These are phyloP conservation scores for Plasmodium cynomolgi DNA, from an alignment of 169 alveolate genomes.

Conservation along the genomic window DNA sequence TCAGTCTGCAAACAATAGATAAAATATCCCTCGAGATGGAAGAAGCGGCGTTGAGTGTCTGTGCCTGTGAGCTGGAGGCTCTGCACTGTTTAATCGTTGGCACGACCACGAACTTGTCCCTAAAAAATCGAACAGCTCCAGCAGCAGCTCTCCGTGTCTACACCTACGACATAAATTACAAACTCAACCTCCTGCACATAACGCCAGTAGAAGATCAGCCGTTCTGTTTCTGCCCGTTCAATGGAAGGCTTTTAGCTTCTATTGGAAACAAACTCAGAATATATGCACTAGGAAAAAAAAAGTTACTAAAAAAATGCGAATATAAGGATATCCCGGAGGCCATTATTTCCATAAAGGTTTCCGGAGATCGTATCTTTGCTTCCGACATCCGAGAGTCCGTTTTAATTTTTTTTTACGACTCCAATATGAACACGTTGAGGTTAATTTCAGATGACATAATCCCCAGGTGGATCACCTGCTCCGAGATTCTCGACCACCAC, in stretches of 20 bases:
- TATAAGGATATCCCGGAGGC: slow-evolving; percentile 92
- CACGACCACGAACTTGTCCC: slow-evolving; percentile 85
- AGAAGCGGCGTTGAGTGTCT: slow-evolving; percentile 95
- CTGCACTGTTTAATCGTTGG: slow-evolving; percentile 93
- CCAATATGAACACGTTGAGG: slow-evolving; percentile 80
- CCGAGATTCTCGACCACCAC: slow-evolving; percentile 95
- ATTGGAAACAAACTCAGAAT: slow-evolving; percentile 94
- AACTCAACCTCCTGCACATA: slow-evolving; percentile 87
- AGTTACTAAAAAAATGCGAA: slow-evolving; percentile 96
- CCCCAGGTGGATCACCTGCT: slow-evolving; percentile 96
- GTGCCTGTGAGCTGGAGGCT: slow-evolving; percentile 90
- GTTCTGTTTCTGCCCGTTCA: slow-evolving; percentile 92
- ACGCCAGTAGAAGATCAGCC: slow-evolving; percentile 94
- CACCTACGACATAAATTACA: slow-evolving; percentile 80
- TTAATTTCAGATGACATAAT: slow-evolving; percentile 93
- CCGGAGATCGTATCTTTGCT: slow-evolving; percentile 93
- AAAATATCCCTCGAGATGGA: slow-evolving; percentile 92
- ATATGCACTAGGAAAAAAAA: slow-evolving; percentile 97
- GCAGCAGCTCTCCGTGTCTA: slow-evolving; percentile 79
- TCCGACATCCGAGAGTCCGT: slow-evolving; percentile 95
- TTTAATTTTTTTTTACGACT: slow-evolving; percentile 90
- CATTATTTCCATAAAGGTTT: slow-evolving; percentile 83
- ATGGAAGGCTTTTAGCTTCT: slow-evolving; percentile 95
- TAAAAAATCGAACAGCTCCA: slow-evolving; percentile 51
- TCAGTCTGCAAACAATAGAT: slow-evolving; percentile 86